These are phyloP conservation scores for Eucalyptus pauciflora DNA, from an alignment of 345 rosid genomes.

Conservation along the genomic window DNA sequence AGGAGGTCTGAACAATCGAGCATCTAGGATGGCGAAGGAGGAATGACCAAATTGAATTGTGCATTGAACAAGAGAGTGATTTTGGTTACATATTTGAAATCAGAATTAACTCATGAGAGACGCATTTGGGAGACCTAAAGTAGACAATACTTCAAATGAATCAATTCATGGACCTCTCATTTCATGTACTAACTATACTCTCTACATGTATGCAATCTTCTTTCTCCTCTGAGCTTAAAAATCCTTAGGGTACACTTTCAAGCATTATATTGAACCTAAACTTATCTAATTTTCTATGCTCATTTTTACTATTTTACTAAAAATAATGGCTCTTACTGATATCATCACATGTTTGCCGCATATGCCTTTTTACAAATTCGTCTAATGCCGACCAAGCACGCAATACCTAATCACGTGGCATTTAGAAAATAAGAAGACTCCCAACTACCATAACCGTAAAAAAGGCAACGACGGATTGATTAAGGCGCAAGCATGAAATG, in stretches of 20 bases:
- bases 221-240: background rate
- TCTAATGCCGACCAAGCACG: background rate
- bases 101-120: background rate
- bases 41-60: background rate
- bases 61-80: background rate
- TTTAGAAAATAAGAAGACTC: background rate
- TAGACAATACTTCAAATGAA: background rate
- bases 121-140: background rate
- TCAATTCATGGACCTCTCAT: background rate
- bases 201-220: background rate
- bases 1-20: background rate
- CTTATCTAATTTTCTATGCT: no score
- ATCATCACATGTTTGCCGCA: background rate
- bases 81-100: background rate
- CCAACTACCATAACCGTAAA: background rate
- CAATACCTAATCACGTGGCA: background rate
- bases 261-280: background rate
- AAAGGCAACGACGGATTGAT: background rate
- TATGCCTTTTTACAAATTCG: background rate
- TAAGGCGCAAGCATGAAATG: background rate
- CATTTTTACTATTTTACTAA: background rate
- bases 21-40: background rate
- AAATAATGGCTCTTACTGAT: background rate
- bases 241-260: background rate
- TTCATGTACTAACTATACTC: background rate